Evolutionary conservation across 2,329 filamentous ascomycete genomes (phyloP).

Genomic region (Hirsutella thompsonii): DNA sequence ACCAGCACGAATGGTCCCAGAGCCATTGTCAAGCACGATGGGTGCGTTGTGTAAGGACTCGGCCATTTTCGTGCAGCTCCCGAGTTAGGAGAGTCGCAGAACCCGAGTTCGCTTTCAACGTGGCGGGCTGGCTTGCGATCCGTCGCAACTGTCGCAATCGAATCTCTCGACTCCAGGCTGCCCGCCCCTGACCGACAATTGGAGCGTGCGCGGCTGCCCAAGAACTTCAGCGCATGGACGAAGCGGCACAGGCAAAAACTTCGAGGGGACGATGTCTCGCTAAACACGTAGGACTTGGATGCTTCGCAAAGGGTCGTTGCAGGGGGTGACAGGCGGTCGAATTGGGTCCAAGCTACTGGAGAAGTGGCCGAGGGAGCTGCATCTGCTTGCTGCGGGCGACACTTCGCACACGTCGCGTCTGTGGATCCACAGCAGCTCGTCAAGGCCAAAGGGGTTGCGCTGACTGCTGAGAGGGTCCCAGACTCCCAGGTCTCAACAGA

Average conservation of each 20-base stretch:
- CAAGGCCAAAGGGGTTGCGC: neutral
- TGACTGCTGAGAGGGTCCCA: constrained; percentile 1
- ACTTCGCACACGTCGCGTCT: neutral
- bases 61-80: constrained; percentile 26
- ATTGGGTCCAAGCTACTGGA: neutral
- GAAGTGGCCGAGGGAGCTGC: neutral
- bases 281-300: neutral
- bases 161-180: neutral
- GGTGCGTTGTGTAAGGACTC: constrained; percentile 83
- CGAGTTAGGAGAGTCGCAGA: neutral
- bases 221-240: neutral
- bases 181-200: neutral
- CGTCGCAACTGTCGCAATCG: neutral
- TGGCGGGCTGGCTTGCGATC: too few species aligned
- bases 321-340: neutral
- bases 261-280: neutral
- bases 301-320: neutral
- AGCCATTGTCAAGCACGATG: constrained; percentile 98
- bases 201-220: neutral
- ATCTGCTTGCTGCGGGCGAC: neutral
- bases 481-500: too few species aligned
- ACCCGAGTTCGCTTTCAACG: too few species aligned
- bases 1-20: constrained; percentile 90
- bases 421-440: neutral
- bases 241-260: neutral